Base-by-base conservation (phyloP, 2,329 filamentous ascomycete species). In the Tolypocladium amazonense region DNA sequence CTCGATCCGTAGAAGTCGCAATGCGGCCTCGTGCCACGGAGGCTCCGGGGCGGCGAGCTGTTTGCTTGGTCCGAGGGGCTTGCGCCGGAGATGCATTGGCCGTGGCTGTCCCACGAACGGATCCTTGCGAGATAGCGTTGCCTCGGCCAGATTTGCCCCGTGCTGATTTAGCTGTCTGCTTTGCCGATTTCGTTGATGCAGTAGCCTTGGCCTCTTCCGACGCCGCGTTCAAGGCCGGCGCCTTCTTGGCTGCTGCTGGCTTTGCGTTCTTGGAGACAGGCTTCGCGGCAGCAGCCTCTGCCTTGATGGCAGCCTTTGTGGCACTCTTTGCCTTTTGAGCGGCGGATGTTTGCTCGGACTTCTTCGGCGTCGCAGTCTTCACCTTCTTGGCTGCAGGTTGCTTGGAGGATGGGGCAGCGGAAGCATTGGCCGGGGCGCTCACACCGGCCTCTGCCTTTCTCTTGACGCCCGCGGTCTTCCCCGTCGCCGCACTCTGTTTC, bases 1-100 rank as follows among this genome's bases (percentile, higher is more conserved):
- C 25, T 4, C 30, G 33, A 33, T 18, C n/a, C 12, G 56, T 23
- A 18, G 56, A 57, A 3, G 59, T 62, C 33, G 60, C 60, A 18
- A 68, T 66, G 20, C 67, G 66, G 18, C 69, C 68, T 15, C 65
- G 58, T 30, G 62, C 64, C 47, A 59, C 25, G 23, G 64, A 68
- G 3, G 65, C 58, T 38, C 65, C 63, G 56, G 68, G 59, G 53
- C 69, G 69, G 59, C 69, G 67, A 18, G 71, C 72, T 0, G 60
- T 68, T 50, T 67, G 66, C 37, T 62, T 66, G 1, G 58, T 58
- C 38, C 54, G 59, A 8, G 58, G 41, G 15, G 59, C 33, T 9
- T 50, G 23, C 2, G 56, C 33, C 30, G 63, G 43, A 8, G 61
- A 58, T 12, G 59, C 41, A 45, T 12, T 7, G 12, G 56, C 45